Base-by-base conservation (phyloP, 192 early-diverging fungal genomes). In the Physocladia obscura region DNA sequence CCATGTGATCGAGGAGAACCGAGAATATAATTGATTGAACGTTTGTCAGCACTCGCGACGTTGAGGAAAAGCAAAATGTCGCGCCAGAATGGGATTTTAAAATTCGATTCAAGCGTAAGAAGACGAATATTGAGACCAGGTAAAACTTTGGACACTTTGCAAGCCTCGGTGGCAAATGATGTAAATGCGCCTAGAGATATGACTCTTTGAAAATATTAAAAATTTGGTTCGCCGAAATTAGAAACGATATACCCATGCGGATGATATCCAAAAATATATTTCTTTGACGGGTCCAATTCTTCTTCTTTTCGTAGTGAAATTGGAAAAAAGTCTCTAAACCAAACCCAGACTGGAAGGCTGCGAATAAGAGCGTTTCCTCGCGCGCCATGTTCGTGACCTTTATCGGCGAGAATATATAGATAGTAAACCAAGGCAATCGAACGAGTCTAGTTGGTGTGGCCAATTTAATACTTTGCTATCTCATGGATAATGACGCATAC, bases 251-350 rank as follows among this genome's bases (percentile, higher is more conserved):
- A 67, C 74, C 81, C 82, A 67, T 96, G 93, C 21, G 94, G 94
- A 73, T 98, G 94, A 70, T 92, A 93, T 40, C 88, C 94, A 82
- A 98, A 93, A 0, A 98, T 83, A 70, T 98, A 97, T 63, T 91
- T 91, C 50, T 87, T 87, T 26, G 62, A 73, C 3, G 94, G 87
- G 73, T 97, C 93, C 57, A 98, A 71, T 57, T 93, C 91, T 26
- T 67, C 84, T 69, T 93, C 92, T 84, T 93, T 92, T 55, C 91
- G 77, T 39, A 97, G 78, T 2, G 78, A 75, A 26, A 89, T 85
- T 15, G 93, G 92, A 65, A 93, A 96, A 68, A 92, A 94, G 39
- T 88, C 86, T 39, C 82, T 82, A 59, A 92, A 87, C 74, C 92
- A 91, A 21, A 73, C 74, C 94, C 96, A 98, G 31, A 89, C 47